Base-by-base conservation (phyloP, 1,139 yeast genomes). In the Debaryomyces nepalensis region DNA sequence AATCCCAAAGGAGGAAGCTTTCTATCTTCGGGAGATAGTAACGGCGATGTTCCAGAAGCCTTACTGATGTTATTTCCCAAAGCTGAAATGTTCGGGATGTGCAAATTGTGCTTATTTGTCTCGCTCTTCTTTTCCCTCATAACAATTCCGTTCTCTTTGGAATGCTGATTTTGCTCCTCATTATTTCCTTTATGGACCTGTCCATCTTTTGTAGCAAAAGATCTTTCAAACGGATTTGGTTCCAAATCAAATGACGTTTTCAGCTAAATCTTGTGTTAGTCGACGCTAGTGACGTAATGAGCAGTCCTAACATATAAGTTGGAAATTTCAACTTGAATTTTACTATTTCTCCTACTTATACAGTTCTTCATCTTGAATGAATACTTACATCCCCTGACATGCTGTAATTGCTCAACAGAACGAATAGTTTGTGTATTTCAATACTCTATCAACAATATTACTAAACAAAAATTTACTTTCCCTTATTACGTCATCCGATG, bases 161-260 rank as follows among this genome's bases (percentile, higher is more conserved):
- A n/a, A n/a, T n/a, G n/a, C n/a, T n/a, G n/a, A n/a, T n/a, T 42
- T 5, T 32, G 39, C 8, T 40, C 39, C 15, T 42, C 42, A 12
- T 37, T 39, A 19, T 38, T 37, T 19, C 33, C 34, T 16, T 48
- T 47, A 39, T 39, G 34, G 7, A 37, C 41, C 5, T 36, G 39
- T n/a, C 52, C 47, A 23, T 70, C 75, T 43, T 81, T 83, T 26
- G 69, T 55, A 24, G 97, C 97, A 68, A 93, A 93, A 37, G 97
- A 88, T 61, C 86, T 84, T 64, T 93, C 99, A 58, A 93, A 93
- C 2, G 98, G 99, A 58, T 93, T 93, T 4, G 95, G 97, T 61
- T 93, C 99, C 49, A 90, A 70, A 49, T 86, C 95, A 58, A 88
- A 81, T 32, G 77, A 66, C n/a, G 75, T 66, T 51, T 68, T 70